Conservation (phyloP, 2,329 filamentous ascomycete genomes). For the Claviceps purpurea region DNA sequence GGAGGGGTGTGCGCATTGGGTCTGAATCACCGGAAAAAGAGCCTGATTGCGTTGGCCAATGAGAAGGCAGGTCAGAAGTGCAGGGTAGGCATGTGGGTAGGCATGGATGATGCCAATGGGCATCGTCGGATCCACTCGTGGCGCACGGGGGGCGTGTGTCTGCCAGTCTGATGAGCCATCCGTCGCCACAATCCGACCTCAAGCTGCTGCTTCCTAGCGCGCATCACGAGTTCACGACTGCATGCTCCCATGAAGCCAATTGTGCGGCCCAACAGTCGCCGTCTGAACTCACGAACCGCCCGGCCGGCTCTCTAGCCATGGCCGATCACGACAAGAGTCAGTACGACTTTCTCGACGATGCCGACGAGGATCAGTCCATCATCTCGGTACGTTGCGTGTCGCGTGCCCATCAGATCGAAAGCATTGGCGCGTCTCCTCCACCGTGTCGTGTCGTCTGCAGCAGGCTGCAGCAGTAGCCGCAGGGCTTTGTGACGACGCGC, state of each 20-base stretch:
- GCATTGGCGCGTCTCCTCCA: background rate
- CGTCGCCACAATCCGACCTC: too few species aligned
- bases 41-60: too few species aligned
- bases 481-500: too few species aligned
- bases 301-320: constrained; percentile 19
- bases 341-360: constrained; percentile 33
- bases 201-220: background rate
- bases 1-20: too few species aligned
- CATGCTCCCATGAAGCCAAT: constrained; percentile 2
- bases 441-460: background rate
- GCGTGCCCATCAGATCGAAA: background rate
- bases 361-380: constrained; percentile 35
- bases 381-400: constrained; percentile 20
- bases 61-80: too few species aligned
- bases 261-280: background rate
- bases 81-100: too few species aligned
- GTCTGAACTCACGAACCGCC: background rate
- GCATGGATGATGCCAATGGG: too few species aligned
- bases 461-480: too few species aligned
- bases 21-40: too few species aligned
- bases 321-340: constrained; percentile 27
- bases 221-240: background rate
- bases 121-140: too few species aligned
- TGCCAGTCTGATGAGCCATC: too few species aligned
- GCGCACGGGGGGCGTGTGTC: too few species aligned